phyloP scores from a whole-genome alignment of 306 rosid species.

The Hippophae gyantsensis region DNA sequence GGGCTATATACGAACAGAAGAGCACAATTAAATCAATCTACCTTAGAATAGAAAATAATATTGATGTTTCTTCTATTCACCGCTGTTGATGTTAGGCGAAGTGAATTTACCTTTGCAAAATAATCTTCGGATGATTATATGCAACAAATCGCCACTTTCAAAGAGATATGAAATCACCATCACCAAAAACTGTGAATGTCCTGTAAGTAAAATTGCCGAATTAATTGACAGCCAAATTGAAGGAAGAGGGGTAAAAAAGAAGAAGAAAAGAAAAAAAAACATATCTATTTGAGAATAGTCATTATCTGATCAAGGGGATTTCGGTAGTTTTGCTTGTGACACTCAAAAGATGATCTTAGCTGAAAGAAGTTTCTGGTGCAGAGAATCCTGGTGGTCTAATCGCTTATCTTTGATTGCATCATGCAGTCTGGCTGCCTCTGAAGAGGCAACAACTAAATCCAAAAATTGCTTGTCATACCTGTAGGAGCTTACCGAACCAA shows the following conservation, averaged over 20 bases:
- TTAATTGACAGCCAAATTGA: no score
- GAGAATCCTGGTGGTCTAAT: constrained; percentile 62
- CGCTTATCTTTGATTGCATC: constrained; percentile 51
- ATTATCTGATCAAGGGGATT: constrained; percentile 53
- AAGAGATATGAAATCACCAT: constrained; percentile 47
- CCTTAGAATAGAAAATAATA: no score
- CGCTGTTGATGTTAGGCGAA: no score
- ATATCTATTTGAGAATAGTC: constrained; percentile 3
- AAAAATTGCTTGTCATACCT: constrained; percentile 62
- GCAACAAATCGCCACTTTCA: constrained; percentile 45
- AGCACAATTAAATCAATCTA: no score
- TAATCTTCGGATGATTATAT: constrained; percentile 64
- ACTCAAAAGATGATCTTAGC: constrained; percentile 65
- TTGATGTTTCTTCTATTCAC: no score
- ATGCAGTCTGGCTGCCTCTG: constrained; percentile 55
- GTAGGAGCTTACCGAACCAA: constrained; percentile 68
- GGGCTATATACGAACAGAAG: no score
- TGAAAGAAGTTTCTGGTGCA: constrained; percentile 78
- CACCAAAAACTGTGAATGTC: constrained; percentile 45
- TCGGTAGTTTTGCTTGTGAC: constrained; percentile 50
- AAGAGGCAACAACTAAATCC: constrained; percentile 36
- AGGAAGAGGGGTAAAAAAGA: background rate
- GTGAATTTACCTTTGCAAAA: constrained; percentile 64
- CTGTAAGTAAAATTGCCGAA: constrained; percentile 35
- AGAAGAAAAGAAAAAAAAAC: background rate